Percentiles rank a stretch among this genome's conserved stretches.
Conservation (phyloP, 2,329 filamentous ascomycete genomes). For the Boeremia lycopersici region DNA sequence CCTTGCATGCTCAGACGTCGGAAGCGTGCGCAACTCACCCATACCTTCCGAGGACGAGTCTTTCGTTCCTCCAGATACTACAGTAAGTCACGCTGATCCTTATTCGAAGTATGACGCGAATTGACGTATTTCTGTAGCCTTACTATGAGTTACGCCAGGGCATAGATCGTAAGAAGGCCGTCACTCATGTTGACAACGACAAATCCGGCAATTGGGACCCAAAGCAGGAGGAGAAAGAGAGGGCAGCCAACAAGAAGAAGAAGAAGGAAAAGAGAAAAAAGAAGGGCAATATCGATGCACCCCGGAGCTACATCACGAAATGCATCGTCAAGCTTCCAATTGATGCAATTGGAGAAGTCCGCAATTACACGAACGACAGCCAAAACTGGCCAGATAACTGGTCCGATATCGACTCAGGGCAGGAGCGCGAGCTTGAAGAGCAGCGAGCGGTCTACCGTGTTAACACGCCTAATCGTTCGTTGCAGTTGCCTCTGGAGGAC, state of each 20-base stretch:
- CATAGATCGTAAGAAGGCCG: constrained; percentile 24
- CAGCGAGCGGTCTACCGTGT: constrained; percentile 10
- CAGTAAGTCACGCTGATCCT: constrained; percentile 11
- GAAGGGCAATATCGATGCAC: constrained; percentile 11
- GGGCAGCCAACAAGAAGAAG: constrained; percentile 21
- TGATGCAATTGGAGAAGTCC: constrained; percentile 22
- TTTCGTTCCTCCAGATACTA: constrained; percentile 19
- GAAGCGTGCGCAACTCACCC: constrained; percentile 14
- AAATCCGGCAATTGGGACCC: constrained; percentile 47
- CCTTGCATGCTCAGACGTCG: constrained; percentile 12
- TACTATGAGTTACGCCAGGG: constrained; percentile 33
- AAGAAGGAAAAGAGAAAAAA: constrained; percentile 12
- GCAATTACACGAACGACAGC: constrained; percentile 30
- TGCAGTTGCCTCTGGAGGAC: constrained; percentile 31
- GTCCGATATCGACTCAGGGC: constrained; percentile 28
- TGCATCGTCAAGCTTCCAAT: constrained; percentile 27
- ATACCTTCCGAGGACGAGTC: constrained; percentile 16
- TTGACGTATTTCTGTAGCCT: constrained; percentile 8
- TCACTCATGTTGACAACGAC: constrained; percentile 47
- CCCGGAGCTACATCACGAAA: constrained; percentile 18
- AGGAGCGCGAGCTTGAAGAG: constrained; percentile 17
- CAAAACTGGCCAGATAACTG: constrained; percentile 38
- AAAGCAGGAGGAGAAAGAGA: constrained; percentile 17
- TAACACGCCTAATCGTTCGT: constrained; percentile 16
- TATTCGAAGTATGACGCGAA: fast-evolving